These are phyloP conservation scores for Yamadazyma scolyti DNA, from an alignment of 805 yeast genomes.

Conservation along the genomic window DNA sequence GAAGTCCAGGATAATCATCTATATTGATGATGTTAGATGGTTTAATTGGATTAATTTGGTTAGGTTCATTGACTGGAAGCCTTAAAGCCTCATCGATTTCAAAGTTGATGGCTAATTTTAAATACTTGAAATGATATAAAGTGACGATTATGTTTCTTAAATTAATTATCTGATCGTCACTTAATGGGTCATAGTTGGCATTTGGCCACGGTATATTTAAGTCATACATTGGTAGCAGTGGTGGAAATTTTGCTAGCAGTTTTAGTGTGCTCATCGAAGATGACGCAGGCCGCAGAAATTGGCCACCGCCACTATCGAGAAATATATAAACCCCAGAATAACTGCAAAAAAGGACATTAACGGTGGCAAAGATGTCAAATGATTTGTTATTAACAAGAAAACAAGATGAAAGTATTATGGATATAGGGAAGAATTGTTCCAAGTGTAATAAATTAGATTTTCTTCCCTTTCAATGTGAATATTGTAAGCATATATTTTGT, in stretches of 20 bases:
- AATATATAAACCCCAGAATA: slow-evolving; percentile 1
- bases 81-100: slow-evolving; percentile 48
- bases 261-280: neutral
- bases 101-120: slow-evolving; percentile 74
- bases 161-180: slow-evolving; percentile 36
- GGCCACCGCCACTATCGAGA: slow-evolving; percentile 10
- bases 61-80: slow-evolving; percentile 44
- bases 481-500: slow-evolving; percentile 45
- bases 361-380: slow-evolving; percentile 5
- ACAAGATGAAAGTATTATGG: slow-evolving; percentile 38
- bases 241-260: no score
- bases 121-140: slow-evolving; percentile 61
- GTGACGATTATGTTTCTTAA: slow-evolving; percentile 51
- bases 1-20: slow-evolving; percentile 26
- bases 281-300: no score
- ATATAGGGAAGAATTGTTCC: slow-evolving; percentile 56
- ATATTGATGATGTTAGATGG: slow-evolving; percentile 25
- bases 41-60: slow-evolving; percentile 46
- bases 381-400: slow-evolving; percentile 5
- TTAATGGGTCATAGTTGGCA: slow-evolving; percentile 41
- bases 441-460: slow-evolving; percentile 54
- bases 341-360: no score
- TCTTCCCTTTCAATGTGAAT: slow-evolving; percentile 53
- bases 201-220: slow-evolving; percentile 75
- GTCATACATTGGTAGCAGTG: slow-evolving; percentile 44